Evolutionary conservation across 1,139 yeast species (phyloP).

Genomic region (Pichia sp.): DNA sequence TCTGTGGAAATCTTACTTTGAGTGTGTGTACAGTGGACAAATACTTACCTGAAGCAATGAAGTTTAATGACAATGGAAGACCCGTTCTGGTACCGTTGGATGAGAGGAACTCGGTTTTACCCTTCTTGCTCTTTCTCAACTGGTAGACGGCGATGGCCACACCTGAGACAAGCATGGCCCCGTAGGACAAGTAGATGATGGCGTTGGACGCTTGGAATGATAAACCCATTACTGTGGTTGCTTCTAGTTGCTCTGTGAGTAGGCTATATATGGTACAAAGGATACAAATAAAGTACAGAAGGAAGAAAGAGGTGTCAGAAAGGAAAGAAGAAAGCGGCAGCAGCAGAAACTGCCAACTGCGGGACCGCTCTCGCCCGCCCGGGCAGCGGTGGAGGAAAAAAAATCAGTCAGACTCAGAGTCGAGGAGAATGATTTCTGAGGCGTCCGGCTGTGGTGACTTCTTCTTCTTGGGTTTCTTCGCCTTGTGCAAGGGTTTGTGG

Average conservation of each 20-base stretch:
- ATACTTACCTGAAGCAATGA: constrained; percentile 84
- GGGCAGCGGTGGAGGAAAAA: too few relatives aligned
- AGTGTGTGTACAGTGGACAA: constrained; percentile 13
- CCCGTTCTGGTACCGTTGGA: constrained; percentile 82
- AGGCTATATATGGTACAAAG: too few relatives aligned
- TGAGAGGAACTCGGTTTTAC: constrained; percentile 55
- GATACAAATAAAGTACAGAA: not conserved
- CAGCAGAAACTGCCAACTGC: too few relatives aligned
- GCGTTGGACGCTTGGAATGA: constrained; percentile 65
- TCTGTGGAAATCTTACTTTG: not conserved
- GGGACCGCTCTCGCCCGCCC: too few relatives aligned
- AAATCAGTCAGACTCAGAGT: constrained; percentile 7
- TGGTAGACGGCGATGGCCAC: constrained; percentile 49
- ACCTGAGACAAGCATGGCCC: constrained; percentile 61
- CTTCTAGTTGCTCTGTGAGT: too few relatives aligned
- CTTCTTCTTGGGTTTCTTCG: constrained; percentile 1
- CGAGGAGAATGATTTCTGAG: constrained; percentile 13
- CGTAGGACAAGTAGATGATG: constrained; percentile 73
- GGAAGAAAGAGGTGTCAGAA: not conserved
- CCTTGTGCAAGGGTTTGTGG: not conserved
- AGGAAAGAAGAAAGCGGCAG: not conserved
- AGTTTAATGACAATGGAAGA: constrained; percentile 78
- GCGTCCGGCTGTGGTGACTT: too few relatives aligned
- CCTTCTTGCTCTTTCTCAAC: constrained; percentile 35
- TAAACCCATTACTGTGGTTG: constrained; percentile 27